Evolutionary conservation across 306 rosid species (phyloP), one percentile per base, ranked within the genome.

Genomic region (Cucurbita argyrosperma): DNA sequence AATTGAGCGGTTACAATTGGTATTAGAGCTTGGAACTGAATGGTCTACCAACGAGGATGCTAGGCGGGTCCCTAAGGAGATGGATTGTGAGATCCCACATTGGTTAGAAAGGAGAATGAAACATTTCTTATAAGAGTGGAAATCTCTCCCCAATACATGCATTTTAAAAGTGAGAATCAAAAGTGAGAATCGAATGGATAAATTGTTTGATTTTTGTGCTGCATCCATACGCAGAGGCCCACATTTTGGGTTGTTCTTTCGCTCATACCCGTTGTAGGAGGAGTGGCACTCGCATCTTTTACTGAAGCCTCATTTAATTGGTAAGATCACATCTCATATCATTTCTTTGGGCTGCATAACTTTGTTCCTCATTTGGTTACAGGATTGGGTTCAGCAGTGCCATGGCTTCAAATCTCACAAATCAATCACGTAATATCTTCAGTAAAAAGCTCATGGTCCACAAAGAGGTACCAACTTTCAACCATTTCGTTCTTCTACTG

Each of bases 361-460:
- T 15, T 65, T 4, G 75, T 30, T 30, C 5, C 39, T 43, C 5
- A 45, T 66, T 38, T 74, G 82, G 81, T 39, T 72, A 76, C 67
- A 92, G 98, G 98, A 85, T 80, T 77, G 97, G 98, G 51, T 94
- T 94, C 87, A 89, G 89, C 92, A 90, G 95, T 85, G 98, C 98
- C 50, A 94, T 94, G 98, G 98, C 97, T 75, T 94, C 98, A 78
- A 94, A 94, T 83, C 75, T 91, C 84, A 57, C 97, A 14, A 91
- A 91, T 76, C 99, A 94, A 76, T 94, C 91, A 49, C 99, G 97
- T 71, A 94, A 94, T 74, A 97, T 94, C 64, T 94, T 94, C 58
- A 94, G 99, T 89, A 94, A 94, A 79, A 91, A 89, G 69, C 76
- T 94, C 81, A 91, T 94, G 99, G 85, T 87, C 71, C 90, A 89